Evolutionary conservation across 2,329 filamentous ascomycete genomes (phyloP).

Genomic region (Cytospora leucostoma): DNA sequence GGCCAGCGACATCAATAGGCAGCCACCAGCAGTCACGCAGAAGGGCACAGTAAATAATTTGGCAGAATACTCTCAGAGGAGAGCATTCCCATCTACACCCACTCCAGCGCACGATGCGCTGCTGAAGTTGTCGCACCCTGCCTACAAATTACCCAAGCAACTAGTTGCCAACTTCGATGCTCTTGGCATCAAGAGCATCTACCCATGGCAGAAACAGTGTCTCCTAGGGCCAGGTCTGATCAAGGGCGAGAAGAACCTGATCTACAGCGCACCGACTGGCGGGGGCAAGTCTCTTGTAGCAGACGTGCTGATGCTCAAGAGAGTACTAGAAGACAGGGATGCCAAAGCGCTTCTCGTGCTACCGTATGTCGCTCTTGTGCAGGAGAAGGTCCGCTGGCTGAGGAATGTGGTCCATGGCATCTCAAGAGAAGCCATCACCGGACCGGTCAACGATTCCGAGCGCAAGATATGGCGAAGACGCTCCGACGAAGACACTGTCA

Average conservation of each 20-base stretch:
- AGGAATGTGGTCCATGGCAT: conserved; percentile 66
- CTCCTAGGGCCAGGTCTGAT: conserved; percentile 68
- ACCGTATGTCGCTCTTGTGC: conserved; percentile 77
- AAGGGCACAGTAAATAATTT: conserved; percentile 27
- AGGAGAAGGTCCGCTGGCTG: conserved; percentile 77
- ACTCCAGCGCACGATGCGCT: conserved; percentile 53
- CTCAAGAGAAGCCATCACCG: conserved; percentile 41
- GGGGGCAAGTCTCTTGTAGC: conserved; percentile 78
- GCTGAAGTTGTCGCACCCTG: conserved; percentile 62
- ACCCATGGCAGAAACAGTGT: conserved; percentile 78
- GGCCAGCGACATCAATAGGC: conserved; percentile 49
- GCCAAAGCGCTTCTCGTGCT: conserved; percentile 72
- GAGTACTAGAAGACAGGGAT: conserved; percentile 62
- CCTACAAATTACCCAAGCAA: conserved; percentile 61
- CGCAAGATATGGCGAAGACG: conserved; percentile 54
- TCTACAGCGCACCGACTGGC: conserved; percentile 79
- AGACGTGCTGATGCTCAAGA: conserved; percentile 71
- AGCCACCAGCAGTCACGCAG: conserved; percentile 6
- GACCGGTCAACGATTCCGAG: conserved; percentile 37
- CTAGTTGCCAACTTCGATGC: conserved; percentile 65
- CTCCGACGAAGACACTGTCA: conserved; percentile 59
- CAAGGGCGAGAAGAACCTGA: conserved; percentile 65
- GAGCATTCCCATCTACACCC: conserved; percentile 54
- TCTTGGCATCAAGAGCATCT: conserved; percentile 72
- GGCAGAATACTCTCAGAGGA: conserved; percentile 61